Conservation (phyloP, 2,329 filamentous ascomycete species). For the Dothideomycetidae sp. region DNA sequence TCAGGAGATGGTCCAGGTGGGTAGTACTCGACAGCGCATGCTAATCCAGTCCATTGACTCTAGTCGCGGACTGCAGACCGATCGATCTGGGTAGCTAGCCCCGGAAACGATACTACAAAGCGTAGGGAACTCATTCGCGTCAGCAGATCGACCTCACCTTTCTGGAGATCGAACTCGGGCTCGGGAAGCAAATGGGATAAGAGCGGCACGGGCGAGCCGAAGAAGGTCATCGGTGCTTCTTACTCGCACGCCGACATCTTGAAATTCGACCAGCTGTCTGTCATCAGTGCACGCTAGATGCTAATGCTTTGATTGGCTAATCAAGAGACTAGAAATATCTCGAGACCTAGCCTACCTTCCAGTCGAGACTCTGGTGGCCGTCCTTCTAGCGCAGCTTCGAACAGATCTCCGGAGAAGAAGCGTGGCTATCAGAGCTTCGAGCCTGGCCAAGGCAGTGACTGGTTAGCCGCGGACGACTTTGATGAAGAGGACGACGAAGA, state of each 20-base stretch:
- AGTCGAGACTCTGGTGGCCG: conserved; percentile 43
- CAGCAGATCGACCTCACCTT: conserved; percentile 66
- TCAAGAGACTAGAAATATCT: conserved; percentile 28
- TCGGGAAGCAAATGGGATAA: conserved; percentile 34
- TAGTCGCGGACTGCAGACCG: too few relatives aligned
- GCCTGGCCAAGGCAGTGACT: conserved; percentile 68
- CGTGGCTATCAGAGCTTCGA: conserved; percentile 70
- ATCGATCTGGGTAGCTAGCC: conserved; percentile 22
- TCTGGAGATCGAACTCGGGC: conserved; percentile 56
- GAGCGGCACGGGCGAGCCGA: conserved; percentile 46
- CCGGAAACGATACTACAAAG: too few relatives aligned
- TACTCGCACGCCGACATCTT: conserved; percentile 95
- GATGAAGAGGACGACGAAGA: conserved; percentile 47
- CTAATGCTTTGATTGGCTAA: conserved; percentile 10
- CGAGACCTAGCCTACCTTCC: conserved; percentile 62
- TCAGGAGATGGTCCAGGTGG: conserved; percentile 99
- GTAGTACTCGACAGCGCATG: conserved; percentile 51
- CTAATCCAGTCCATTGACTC: too few relatives aligned
- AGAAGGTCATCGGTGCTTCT: conserved; percentile 76
- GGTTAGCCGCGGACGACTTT: conserved; percentile 53
- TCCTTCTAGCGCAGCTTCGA: conserved; percentile 39
- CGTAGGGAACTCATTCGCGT: background rate
- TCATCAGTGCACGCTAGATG: too few relatives aligned
- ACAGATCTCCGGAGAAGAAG: conserved; percentile 39
- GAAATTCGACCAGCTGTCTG: conserved; percentile 69